These are phyloP conservation scores for Vigna angularis DNA, from an alignment of 306 rosid genomes.

Conservation along the genomic window DNA sequence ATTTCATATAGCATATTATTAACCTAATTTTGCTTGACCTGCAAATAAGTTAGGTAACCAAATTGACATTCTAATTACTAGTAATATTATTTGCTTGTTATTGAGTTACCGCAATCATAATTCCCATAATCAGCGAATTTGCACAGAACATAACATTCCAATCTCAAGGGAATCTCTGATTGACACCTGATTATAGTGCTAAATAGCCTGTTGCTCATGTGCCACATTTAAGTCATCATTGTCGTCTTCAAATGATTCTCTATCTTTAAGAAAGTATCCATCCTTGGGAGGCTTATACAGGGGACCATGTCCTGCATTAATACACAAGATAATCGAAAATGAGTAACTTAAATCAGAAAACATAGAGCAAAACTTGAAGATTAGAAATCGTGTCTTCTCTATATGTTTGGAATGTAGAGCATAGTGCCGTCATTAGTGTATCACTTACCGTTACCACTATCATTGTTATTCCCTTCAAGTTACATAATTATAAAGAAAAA, in stretches of 20 bases:
- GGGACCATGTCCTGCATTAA: slow-evolving; percentile 86
- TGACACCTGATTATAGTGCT: slow-evolving; percentile 5
- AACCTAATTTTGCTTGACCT: no score
- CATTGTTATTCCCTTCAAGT: not conserved
- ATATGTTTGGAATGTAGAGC: slow-evolving; percentile 24
- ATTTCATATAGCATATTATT: not conserved
- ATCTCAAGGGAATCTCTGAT: no score
- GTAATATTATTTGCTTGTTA: no score
- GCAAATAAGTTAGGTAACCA: no score
- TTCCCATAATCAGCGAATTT: no score
- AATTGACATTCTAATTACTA: not conserved
- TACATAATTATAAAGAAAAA: not conserved
- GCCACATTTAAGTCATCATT: slow-evolving; percentile 34
- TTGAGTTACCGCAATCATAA: no score
- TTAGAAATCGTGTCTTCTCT: slow-evolving; percentile 2
- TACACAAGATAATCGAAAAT: slow-evolving; percentile 30
- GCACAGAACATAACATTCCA: no score
- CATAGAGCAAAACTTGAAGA: slow-evolving; percentile 10
- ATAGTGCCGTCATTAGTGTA: not conserved
- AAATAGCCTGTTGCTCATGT: slow-evolving; percentile 30
- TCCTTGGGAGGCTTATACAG: slow-evolving; percentile 57
- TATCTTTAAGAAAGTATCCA: slow-evolving; percentile 56
- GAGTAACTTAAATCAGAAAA: slow-evolving; percentile 21
- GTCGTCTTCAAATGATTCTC: slow-evolving; percentile 59
- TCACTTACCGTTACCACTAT: not conserved